Conservation (phyloP, 2,329 filamentous ascomycete genomes). For the Balansia obtecta region DNA sequence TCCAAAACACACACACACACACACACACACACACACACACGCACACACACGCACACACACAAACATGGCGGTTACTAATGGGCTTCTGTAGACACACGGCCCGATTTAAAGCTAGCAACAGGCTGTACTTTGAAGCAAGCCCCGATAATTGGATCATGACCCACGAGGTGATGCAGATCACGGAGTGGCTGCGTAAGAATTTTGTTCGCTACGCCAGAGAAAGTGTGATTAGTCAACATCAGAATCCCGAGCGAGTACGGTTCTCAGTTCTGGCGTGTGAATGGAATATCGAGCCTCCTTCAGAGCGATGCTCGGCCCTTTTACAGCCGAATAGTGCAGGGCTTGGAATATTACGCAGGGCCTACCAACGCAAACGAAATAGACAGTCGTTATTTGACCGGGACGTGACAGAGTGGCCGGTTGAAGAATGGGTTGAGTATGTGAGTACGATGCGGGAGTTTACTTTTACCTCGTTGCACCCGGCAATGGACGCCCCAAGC, state of each 20-base stretch:
- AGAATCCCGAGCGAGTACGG: slow-evolving; percentile 22
- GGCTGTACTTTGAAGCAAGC: slow-evolving; percentile 22
- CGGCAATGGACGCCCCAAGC: neutral
- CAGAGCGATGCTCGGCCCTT: neutral
- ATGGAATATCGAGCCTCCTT: slow-evolving; percentile 17
- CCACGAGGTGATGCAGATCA: slow-evolving; percentile 21
- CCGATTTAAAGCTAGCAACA: slow-evolving; percentile 6
- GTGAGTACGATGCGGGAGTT: neutral
- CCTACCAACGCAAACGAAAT: neutral
- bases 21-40: too few relatives aligned
- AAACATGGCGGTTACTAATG: neutral
- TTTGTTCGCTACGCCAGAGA: slow-evolving; percentile 25
- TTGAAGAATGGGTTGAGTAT: neutral
- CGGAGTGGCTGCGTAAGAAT: slow-evolving; percentile 25
- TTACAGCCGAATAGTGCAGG: too few relatives aligned
- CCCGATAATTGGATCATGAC: slow-evolving; percentile 22
- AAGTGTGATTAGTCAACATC: slow-evolving; percentile 20
- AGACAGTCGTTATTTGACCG: neutral
- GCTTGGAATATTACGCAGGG: neutral
- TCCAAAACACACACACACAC: too few relatives aligned
- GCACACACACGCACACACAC: too few relatives aligned
- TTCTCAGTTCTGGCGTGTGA: slow-evolving; percentile 31
- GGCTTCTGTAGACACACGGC: neutral
- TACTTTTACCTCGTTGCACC: neutral
- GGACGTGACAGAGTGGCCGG: neutral